phyloP scores from a whole-genome alignment of 2,329 filamentous ascomycete species.

The Penicillium sp. region DNA sequence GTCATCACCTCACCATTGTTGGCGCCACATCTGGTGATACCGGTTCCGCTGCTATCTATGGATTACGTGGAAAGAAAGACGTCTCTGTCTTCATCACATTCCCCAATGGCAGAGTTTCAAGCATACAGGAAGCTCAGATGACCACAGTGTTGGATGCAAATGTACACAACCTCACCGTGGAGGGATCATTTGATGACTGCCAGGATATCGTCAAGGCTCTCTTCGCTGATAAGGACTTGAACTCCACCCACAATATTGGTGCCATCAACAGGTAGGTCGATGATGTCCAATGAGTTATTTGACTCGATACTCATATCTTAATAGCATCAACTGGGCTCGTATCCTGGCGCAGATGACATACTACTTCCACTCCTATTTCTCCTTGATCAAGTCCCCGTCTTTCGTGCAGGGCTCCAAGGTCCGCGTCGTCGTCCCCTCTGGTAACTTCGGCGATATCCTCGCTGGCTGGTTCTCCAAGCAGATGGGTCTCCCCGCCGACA shows the following conservation, averaged over 20 bases:
- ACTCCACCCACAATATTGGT: conserved; percentile 76
- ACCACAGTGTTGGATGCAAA: conserved; percentile 83
- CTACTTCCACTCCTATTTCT: conserved; percentile 94
- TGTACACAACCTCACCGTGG: conserved; percentile 86
- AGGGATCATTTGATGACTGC: conserved; percentile 93
- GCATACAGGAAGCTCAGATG: conserved; percentile 96
- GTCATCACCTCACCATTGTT: conserved; percentile 81
- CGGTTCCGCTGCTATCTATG: conserved; percentile 93
- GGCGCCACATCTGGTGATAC: conserved; percentile 85
- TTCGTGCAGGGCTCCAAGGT: conserved; percentile 61
- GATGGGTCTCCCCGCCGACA: conserved; percentile 85
- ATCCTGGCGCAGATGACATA: conserved; percentile 97
- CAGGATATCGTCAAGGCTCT: conserved; percentile 95
- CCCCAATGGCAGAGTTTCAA: conserved; percentile 84
- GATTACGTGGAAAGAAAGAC: conserved; percentile 91
- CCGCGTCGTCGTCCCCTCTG: conserved; percentile 86
- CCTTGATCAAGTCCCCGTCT: conserved; percentile 60
- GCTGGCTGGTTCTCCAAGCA: conserved; percentile 82
- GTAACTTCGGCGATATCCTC: conserved; percentile 95
- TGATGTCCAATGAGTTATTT: background rate
- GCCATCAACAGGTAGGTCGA: conserved; percentile 61
- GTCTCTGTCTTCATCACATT: conserved; percentile 94
- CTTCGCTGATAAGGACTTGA: conserved; percentile 81
- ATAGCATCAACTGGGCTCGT: conserved; percentile 94
- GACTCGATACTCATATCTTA: background rate